phyloP scores from a whole-genome alignment of 768 basidiomycete genomes.

The Chalciporus pseudorubinellus region DNA sequence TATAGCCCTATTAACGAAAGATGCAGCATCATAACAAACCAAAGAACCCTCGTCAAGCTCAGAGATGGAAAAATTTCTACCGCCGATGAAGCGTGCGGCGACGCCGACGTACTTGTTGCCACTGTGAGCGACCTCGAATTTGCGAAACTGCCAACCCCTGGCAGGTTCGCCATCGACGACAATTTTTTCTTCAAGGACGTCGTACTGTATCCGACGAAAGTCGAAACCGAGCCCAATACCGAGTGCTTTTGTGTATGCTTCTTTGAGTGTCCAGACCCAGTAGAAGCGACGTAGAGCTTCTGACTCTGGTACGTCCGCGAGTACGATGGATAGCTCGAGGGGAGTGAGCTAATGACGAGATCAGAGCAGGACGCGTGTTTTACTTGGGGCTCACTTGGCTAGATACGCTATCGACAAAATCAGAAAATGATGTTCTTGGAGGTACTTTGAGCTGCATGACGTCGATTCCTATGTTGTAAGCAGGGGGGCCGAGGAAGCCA shows the following conservation, averaged over 20 bases:
- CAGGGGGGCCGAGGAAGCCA: conserved; percentile 53
- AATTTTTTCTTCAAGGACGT: conserved; percentile 49
- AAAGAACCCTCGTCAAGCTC: conserved; percentile 40
- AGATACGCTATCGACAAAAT: conserved; percentile 61
- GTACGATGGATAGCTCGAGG: conserved; percentile 33
- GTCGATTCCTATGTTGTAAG: conserved; percentile 65
- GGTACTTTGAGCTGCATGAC: conserved; percentile 77
- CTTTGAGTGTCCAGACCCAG: conserved; percentile 88
- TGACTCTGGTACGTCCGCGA: conserved; percentile 40
- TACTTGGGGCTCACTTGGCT: conserved; percentile 51
- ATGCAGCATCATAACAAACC: conserved; percentile 43
- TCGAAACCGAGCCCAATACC: conserved; percentile 83
- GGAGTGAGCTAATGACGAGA: conserved; percentile 37
- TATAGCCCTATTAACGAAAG: conserved; percentile 49
- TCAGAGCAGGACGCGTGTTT: conserved; percentile 7
- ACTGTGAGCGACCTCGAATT: conserved; percentile 51
- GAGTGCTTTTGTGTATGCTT: conserved; percentile 87
- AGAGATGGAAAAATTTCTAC: conserved; percentile 30
- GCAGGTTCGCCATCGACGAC: conserved; percentile 58
- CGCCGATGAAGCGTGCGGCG: conserved; percentile 59
- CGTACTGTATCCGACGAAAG: conserved; percentile 72
- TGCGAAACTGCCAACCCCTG: conserved; percentile 65
- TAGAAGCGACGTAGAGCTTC: conserved; percentile 66
- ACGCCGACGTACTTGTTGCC: conserved; percentile 63
- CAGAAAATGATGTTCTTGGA: conserved; percentile 49